A percentile compares a stretch with the other conserved stretches of the same genome.
These are phyloP conservation scores for Dendrobium chrysotoxum DNA, from an alignment of 106 monocot species.

Conservation along the genomic window DNA sequence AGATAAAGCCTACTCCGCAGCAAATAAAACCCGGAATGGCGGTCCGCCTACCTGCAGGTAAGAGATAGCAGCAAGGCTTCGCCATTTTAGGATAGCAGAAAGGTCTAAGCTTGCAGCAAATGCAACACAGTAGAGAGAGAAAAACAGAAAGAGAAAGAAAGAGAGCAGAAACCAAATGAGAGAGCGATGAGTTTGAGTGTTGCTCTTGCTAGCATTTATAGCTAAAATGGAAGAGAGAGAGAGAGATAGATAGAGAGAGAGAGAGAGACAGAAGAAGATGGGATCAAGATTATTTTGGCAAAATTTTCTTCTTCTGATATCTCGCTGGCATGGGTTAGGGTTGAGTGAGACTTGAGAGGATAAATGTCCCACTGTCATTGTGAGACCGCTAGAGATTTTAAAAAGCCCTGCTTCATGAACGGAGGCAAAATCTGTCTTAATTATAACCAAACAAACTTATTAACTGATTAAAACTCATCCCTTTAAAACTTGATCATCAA, in stretches of 20 bases:
- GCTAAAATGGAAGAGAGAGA: not conserved
- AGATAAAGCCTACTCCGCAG: slow-evolving; percentile 12
- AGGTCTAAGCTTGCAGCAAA: slow-evolving; percentile 9
- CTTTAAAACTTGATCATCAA: not conserved
- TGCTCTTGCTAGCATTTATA: slow-evolving; percentile 9
- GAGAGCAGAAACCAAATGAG: not conserved
- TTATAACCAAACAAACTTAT: not conserved
- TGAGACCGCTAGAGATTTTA: not conserved
- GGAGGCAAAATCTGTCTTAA: not conserved
- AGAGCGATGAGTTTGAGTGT: not conserved
- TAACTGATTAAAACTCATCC: not conserved
- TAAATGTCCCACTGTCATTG: not conserved
- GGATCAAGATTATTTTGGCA: not conserved
- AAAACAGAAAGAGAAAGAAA: not conserved
- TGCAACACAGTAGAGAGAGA: slow-evolving; percentile 4
- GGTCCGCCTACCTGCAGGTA: not conserved
- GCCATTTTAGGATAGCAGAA: slow-evolving; percentile 5
- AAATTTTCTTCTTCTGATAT: slow-evolving; percentile 3
- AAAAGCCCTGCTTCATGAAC: not conserved
- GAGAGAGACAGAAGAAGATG: not conserved
- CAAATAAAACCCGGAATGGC: not conserved
- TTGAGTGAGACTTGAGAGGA: not conserved
- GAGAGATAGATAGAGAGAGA: not conserved
- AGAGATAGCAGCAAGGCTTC: slow-evolving; percentile 3
- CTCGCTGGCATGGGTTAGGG: not conserved